Base-by-base conservation (phyloP, 139 green algal species). In the Coelastrella sp. region DNA sequence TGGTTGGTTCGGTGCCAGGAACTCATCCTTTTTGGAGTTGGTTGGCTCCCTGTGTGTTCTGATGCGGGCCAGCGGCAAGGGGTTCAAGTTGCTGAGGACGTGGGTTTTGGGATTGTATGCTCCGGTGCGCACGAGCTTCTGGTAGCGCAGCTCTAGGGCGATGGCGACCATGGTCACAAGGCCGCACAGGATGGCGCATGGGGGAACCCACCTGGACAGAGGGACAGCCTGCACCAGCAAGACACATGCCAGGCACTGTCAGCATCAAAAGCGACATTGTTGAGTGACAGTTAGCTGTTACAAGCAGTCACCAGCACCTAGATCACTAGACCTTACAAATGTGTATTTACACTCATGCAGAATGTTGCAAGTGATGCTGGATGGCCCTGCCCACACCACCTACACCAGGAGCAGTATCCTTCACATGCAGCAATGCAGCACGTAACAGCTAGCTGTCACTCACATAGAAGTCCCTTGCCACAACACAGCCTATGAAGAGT, bases 41-140 rank as follows among this genome's bases (percentile, higher is more conserved):
- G n/a, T 73, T 7, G 19, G 5, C 19, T 85, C 57, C n/a, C 80
- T 68, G 3, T 68, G 61, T 32, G 80, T 86, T 20, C 80, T 65
- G 80, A 86, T 75, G 80, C 80, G 80, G 5, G 80, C 80, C n/a
- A 86, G n/a, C 22, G 80, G 80, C 60, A 86, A 19, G 7, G 60
- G 80, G 19, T 54, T 66, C 22, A 58, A 8, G 80, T 86, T 86
- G 47, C 19, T 74, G 4, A 86, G 66, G 59, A 56, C 57, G 60
- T 59, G 66, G 8, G 80, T 86, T 23, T 86, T 86, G 7, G 82
- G 82, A 32, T 88, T 88, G 82, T 88, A 88, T 17, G 59, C 20
- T 0, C 82, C 82, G 23, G 65, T 79, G 32, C 82, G 82, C 32
- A 88, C 65, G 7, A 88, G 64, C 82, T 88, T 88, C 65, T 77